A percentile compares a stretch with the other conserved stretches of the same genome.
Evolutionary conservation across 306 rosid species (phyloP).

Genomic region (Carpinus fangiana): DNA sequence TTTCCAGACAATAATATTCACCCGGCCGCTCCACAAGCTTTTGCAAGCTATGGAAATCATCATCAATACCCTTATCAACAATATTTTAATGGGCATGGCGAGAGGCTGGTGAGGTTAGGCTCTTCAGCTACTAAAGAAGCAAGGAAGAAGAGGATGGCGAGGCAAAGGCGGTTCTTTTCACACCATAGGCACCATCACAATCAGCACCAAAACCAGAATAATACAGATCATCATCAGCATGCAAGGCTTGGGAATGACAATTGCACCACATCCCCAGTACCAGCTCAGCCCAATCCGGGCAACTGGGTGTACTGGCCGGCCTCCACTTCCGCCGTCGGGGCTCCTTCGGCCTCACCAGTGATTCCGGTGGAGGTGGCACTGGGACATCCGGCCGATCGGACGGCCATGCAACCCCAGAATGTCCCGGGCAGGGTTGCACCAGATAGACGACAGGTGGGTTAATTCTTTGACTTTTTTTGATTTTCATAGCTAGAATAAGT

Average conservation of each 20-base stretch:
- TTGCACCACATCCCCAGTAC: slow-evolving; percentile 40
- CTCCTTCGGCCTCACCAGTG: slow-evolving; percentile 29
- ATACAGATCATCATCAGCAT: slow-evolving; percentile 32
- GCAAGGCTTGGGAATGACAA: slow-evolving; percentile 40
- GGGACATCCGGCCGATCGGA: slow-evolving; percentile 31
- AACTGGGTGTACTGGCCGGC: slow-evolving; percentile 94
- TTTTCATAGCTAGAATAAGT: not conserved
- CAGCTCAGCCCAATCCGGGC: slow-evolving; percentile 34
- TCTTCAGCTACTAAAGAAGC: slow-evolving; percentile 93
- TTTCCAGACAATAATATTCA: slow-evolving; percentile 45
- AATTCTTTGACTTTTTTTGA: not conserved
- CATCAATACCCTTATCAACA: slow-evolving; percentile 36
- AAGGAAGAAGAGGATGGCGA: slow-evolving; percentile 91
- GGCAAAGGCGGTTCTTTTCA: slow-evolving; percentile 61
- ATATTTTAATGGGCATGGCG: slow-evolving; percentile 50
- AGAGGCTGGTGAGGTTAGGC: slow-evolving; percentile 58
- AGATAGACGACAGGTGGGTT: slow-evolving; percentile 61
- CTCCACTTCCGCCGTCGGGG: slow-evolving; percentile 21
- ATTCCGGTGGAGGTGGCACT: slow-evolving; percentile 15
- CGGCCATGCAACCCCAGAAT: slow-evolving; percentile 48
- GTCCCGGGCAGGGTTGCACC: slow-evolving; percentile 32
- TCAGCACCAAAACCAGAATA: slow-evolving; percentile 34
- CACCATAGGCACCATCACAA: slow-evolving; percentile 47
- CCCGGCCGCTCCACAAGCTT: slow-evolving; percentile 22
- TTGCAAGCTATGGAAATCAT: slow-evolving; percentile 45